phyloP scores from a whole-genome alignment of 2,329 filamentous ascomycete genomes.

The Xylariaceae sp. region DNA sequence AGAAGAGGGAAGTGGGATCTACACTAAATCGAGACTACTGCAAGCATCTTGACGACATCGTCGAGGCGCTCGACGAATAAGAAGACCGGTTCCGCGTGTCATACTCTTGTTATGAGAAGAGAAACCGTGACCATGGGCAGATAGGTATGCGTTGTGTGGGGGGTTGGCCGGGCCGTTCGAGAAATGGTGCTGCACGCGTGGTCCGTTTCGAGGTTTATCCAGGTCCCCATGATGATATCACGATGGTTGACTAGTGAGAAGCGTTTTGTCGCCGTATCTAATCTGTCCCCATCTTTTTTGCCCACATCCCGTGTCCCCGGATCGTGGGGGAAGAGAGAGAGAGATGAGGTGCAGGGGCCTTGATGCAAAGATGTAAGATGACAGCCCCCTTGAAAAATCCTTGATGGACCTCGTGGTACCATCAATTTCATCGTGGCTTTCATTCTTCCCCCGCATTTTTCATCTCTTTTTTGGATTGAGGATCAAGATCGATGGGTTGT shows the following conservation, averaged over 20 bases:
- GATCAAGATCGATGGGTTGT: background rate
- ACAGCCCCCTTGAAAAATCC: background rate
- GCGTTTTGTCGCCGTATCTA: slow-evolving; percentile 2
- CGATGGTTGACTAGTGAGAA: slow-evolving; percentile 8
- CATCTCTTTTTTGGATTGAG: no score
- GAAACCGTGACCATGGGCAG: no score
- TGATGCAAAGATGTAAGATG: background rate
- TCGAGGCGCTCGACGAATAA: background rate
- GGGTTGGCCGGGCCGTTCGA: background rate
- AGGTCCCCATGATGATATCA: slow-evolving; percentile 1
- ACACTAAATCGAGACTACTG: background rate
- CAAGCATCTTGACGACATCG: background rate
- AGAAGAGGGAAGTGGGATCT: background rate
- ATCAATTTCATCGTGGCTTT: background rate
- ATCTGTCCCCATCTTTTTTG: background rate
- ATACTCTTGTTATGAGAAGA: background rate
- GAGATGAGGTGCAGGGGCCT: no score
- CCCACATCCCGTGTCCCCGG: background rate
- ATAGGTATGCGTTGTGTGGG: no score
- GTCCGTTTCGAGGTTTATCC: background rate
- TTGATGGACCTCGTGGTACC: background rate
- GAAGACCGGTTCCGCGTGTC: background rate
- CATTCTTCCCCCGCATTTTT: background rate
- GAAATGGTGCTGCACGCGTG: no score
- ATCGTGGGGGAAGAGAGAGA: background rate